Percentiles rank a stretch among this genome's conserved stretches.
These are phyloP conservation scores for Pythium diclinum DNA, from an alignment of 352 stramenopile genomes.

Conservation along the genomic window DNA sequence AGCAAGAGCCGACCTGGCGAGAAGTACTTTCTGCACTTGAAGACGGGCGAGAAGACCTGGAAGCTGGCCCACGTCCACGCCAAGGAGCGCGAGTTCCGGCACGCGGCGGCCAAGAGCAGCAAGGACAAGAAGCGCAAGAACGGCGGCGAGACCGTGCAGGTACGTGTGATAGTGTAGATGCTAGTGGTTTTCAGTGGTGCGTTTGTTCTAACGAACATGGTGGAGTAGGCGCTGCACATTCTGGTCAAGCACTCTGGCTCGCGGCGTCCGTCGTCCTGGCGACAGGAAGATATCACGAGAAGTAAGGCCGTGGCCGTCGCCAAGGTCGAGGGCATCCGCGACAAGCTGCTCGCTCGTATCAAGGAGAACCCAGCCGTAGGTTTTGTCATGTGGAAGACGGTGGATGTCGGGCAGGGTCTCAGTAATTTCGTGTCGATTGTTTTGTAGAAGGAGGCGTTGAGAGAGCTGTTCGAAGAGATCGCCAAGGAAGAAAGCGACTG, in stretches of 20 bases:
- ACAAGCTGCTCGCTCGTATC: constrained; percentile 70
- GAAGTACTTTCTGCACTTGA: constrained; percentile 83
- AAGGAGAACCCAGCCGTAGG: constrained; percentile 66
- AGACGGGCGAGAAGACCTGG: constrained; percentile 86
- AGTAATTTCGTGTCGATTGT: neutral
- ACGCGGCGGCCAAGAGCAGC: constrained; percentile 28
- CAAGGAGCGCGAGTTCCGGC: constrained; percentile 74
- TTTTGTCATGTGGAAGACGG: neutral
- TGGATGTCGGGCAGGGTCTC: neutral
- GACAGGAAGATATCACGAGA: constrained; percentile 83
- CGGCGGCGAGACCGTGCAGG: constrained; percentile 48
- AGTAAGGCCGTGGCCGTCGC: constrained; percentile 82
- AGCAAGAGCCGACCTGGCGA: constrained; percentile 86
- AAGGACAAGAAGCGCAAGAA: constrained; percentile 28
- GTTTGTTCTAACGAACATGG: neutral
- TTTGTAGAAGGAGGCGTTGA: constrained; percentile 37
- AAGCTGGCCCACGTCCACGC: constrained; percentile 81
- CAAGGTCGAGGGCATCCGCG: constrained; percentile 75
- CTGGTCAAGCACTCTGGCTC: constrained; percentile 87
- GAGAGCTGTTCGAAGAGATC: constrained; percentile 81
- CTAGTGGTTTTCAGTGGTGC: neutral
- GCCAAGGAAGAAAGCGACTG: constrained; percentile 88
- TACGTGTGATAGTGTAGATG: constrained; percentile 2
- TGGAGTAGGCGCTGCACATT: constrained; percentile 71
- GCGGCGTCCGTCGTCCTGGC: constrained; percentile 81